Base-by-base conservation (phyloP, 805 yeast genomes). In the Yarrowia porcina region DNA sequence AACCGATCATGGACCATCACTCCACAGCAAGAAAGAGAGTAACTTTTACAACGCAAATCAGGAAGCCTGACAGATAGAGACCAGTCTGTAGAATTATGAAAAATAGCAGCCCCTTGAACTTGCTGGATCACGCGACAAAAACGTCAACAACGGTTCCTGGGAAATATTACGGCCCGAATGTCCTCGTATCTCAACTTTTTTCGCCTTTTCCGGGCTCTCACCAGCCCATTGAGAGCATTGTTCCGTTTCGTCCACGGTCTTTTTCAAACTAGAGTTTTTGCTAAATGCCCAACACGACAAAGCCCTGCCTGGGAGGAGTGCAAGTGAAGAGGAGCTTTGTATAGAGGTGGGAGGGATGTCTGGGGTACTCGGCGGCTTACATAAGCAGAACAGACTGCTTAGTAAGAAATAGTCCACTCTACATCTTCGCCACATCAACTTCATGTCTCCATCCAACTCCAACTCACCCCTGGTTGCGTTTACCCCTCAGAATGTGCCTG, bases 221-320 rank as follows among this genome's bases (percentile, higher is more conserved):
- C 3, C 38, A 33, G 11, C 20, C 9, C 38, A 33, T 33, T 33
- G 38, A 4, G 20, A n/a, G n/a, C 20, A 32, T 13, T 18, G 12
- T 18, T 36, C 13, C 6, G 41, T 20, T 17, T 25, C 8, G 41
- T 36, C 41, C 17, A 10, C 12, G 39, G 21, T 6, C 8, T 25
- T 25, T 25, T 25, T 25, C 17, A 21, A 36, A 4, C 18, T 36
- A 17, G 15, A n/a, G 7, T 18, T 38, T 38, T 20, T 20, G 25
- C 15, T 38, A 20, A 38, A 38, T 38, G 42, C 27, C 42, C 30
- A 41, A 25, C 30, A 42, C 49, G 49, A 42, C 49, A 42, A 15
- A n/a, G 20, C 47, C 47, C 30, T 41, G 47, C 49, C 49, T 42
- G 49, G 32, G 49, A 25, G 32, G 32, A 42, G 49, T 25, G 30